Evolutionary conservation across 768 basidiomycete species (phyloP), one percentile per base, ranked within the genome.

Genomic region (Lactifluus subvellereus): DNA sequence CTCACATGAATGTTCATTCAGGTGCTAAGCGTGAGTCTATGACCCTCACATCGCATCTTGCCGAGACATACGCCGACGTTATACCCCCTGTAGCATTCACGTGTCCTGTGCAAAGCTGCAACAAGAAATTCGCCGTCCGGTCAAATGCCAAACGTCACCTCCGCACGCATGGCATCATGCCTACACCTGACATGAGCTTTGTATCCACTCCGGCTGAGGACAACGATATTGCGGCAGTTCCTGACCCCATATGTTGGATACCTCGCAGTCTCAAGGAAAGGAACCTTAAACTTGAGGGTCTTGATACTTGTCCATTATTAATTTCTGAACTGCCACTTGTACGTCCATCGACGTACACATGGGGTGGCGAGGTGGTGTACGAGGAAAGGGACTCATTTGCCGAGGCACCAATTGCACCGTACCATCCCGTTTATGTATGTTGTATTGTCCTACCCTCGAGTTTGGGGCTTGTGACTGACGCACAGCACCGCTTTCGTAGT

Each of bases 111-210:
- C 76, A 80, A 14, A 78, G 79, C 38, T 92, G 90, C 70, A 73
- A 76, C 35, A 86, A 87, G 70, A 80, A 78, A 4, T 92, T 91
- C 69, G 84, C 87, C 20, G 89, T 91, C 18, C 83, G 87, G 13
- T 91, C 89, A 8, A 92, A 92, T 68, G 88, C 88, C 16, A 88
- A 85, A 72, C 81, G 89, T 38, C 89, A 92, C 69, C 78, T 89
- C 42, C 85, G 87, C 50, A 90, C 87, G 1, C 89, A 92, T 67
- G 86, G 87, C 30, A 78, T 86, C 48, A 75, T 69, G 45, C 72
- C 80, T 30, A 78, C 77, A 48, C 80, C 80, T 66, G 79, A 81
- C 49, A 74, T 75, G 40, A 78, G 80, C 52, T 66, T 80, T 60
- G 76, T 81, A 40, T 77, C 74, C 30, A 59, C 76, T 75, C 51